Conservation (phyloP, 192 early-diverging fungal genomes). For the Oehlia diaphana region DNA sequence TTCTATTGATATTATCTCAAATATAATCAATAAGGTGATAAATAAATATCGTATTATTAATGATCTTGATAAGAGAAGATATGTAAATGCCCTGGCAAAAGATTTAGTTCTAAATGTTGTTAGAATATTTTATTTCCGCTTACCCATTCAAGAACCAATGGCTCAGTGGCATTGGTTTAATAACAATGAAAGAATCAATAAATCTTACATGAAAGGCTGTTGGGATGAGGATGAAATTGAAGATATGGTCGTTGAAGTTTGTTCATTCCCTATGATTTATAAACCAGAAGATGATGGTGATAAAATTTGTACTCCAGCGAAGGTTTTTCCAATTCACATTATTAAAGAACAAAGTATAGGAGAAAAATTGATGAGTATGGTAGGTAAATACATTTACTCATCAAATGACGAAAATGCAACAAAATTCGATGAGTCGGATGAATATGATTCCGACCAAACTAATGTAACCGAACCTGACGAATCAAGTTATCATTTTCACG, state of each 20-base stretch:
- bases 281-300: background rate
- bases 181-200: background rate
- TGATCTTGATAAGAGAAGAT: background rate
- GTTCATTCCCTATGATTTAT: background rate
- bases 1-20: background rate
- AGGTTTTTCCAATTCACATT: background rate
- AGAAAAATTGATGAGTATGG: background rate
- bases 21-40: background rate
- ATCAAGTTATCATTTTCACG: too few species aligned
- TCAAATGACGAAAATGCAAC: too few species aligned
- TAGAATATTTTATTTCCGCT: constrained; percentile 7
- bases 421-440: too few species aligned
- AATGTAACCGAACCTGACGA: too few species aligned
- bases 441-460: too few species aligned
- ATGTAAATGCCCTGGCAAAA: background rate
- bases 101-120: background rate
- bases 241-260: background rate
- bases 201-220: background rate
- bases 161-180: background rate
- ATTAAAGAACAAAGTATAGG: background rate
- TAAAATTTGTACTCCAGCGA: background rate
- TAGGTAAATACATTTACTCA: too few species aligned
- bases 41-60: background rate
- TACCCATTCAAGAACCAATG: background rate
- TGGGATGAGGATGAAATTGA: background rate